Conservation (phyloP, 2,329 filamentous ascomycete genomes). For the Fusarium circinatum region DNA sequence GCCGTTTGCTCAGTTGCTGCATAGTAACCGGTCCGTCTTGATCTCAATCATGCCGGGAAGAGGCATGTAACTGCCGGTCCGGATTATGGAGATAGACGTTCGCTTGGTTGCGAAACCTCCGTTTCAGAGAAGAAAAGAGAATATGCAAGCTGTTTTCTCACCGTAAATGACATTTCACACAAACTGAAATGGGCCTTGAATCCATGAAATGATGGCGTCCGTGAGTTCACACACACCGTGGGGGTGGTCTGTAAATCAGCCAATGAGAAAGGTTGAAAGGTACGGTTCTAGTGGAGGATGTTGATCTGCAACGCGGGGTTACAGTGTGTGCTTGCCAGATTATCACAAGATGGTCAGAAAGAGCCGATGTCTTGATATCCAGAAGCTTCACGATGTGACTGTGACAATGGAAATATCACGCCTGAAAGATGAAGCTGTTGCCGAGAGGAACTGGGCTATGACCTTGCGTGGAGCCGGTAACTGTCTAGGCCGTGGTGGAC, state of each 20-base stretch:
- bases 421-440: conserved; percentile 1
- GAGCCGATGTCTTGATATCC: background rate
- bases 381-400: background rate
- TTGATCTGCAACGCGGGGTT: conserved; percentile 11
- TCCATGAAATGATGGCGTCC: background rate
- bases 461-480: conserved; percentile 26
- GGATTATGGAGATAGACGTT: conserved; percentile 11
- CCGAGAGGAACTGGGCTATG: conserved; percentile 1
- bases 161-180: background rate
- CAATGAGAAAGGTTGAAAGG: conserved; percentile 2
- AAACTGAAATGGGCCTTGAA: background rate
- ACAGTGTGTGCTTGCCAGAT: background rate
- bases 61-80: conserved; percentile 13
- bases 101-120: background rate
- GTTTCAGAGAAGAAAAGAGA: background rate
- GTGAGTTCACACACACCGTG: background rate
- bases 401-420: background rate
- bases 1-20: background rate
- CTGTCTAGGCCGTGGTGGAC: conserved; percentile 10
- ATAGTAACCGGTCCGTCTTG: conserved; percentile 20
- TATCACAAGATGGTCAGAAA: background rate
- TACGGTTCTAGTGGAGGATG: background rate
- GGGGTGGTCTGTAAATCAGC: background rate
- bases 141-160: background rate
- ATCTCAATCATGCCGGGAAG: conserved; percentile 1